phyloP scores from a whole-genome alignment of 805 yeast species.

The Myxozyma kluyveri region DNA sequence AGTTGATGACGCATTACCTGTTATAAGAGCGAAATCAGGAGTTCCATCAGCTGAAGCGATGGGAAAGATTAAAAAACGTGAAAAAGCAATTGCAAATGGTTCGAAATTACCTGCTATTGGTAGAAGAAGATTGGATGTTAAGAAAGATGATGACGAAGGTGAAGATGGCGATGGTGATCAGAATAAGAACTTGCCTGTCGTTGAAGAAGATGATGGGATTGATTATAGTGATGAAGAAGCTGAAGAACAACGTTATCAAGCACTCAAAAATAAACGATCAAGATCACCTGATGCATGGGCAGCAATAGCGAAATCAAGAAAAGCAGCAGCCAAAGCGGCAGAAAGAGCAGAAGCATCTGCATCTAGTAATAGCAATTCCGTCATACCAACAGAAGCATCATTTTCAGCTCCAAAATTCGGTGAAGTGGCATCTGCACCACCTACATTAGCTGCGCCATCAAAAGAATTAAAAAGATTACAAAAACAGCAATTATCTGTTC shows the following conservation, averaged over 20 bases:
- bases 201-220: constrained; percentile 32
- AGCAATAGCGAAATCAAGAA: constrained; percentile 31
- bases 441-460: constrained; percentile 38
- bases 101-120: constrained; percentile 4
- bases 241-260: constrained; percentile 32
- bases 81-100: constrained; percentile 29
- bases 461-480: constrained; percentile 28
- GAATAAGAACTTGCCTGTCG: constrained; percentile 28
- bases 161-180: constrained; percentile 16
- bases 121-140: constrained; percentile 5
- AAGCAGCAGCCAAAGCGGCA: constrained; percentile 19
- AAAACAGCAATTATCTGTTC: constrained; percentile 36
- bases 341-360: too few species aligned
- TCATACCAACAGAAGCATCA: too few species aligned
- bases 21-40: constrained; percentile 39
- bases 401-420: constrained; percentile 47
- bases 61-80: constrained; percentile 27
- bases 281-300: constrained; percentile 48
- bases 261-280: constrained; percentile 21
- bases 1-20: constrained; percentile 44
- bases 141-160: constrained; percentile 33
- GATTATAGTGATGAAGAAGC: constrained; percentile 25
- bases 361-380: too few species aligned
- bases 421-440: constrained; percentile 45
- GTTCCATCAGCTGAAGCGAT: constrained; percentile 35